Evolutionary conservation across 1,284 basidiomycete species (phyloP).

Genomic region (Flammula alnicola): DNA sequence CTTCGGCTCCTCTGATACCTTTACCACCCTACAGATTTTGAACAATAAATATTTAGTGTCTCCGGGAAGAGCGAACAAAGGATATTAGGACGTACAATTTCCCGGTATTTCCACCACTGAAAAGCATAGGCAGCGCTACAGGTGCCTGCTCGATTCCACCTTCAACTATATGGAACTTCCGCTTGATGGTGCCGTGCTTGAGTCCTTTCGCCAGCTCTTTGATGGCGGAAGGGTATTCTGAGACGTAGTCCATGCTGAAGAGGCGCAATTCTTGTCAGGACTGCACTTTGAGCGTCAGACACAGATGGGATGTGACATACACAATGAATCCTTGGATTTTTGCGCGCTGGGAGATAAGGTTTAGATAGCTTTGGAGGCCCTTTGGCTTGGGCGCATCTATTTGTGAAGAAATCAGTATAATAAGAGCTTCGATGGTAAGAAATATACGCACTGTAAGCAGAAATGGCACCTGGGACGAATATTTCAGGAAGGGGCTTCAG

Average conservation of each 20-base stretch:
- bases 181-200: conserved; percentile 75
- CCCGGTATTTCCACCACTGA: conserved; percentile 80
- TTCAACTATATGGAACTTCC: conserved; percentile 80
- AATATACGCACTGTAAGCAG: conserved; percentile 64
- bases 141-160: conserved; percentile 76
- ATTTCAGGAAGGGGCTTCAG: not conserved
- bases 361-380: conserved; percentile 64
- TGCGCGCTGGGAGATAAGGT: conserved; percentile 77
- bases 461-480: conserved; percentile 72
- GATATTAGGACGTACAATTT: conserved; percentile 65
- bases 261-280: too few relatives aligned
- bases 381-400: conserved; percentile 58
- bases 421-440: not conserved
- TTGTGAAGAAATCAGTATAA: conserved; percentile 3
- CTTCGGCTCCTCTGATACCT: conserved; percentile 46
- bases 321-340: conserved; percentile 86
- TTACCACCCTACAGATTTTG: conserved; percentile 46
- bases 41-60: not conserved
- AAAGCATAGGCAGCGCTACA: conserved; percentile 70
- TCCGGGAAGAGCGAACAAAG: not conserved
- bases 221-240: conserved; percentile 57
- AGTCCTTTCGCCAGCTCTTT: conserved; percentile 60
- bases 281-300: too few relatives aligned
- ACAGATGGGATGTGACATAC: conserved; percentile 41
- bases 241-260: conserved; percentile 68